Percentiles rank a stretch among this genome's conserved stretches.
Evolutionary conservation across 2,329 filamentous ascomycete genomes (phyloP).

Genomic region (Botrytis byssoidea): DNA sequence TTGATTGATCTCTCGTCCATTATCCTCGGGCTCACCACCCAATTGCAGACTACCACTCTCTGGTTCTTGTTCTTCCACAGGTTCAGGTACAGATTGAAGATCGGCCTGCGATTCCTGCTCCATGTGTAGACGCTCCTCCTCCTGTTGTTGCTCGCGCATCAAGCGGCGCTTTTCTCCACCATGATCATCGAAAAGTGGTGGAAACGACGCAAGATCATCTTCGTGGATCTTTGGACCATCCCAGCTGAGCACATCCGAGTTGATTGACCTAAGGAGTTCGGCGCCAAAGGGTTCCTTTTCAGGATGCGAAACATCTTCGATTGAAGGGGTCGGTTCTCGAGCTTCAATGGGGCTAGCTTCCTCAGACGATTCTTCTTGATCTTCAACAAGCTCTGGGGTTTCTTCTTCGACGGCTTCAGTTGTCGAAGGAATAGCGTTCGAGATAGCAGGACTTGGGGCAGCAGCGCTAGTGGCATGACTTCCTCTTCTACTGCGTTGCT

Average conservation of each 20-base stretch:
- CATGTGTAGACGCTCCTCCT: slow-evolving; percentile 52
- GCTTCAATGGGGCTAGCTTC: slow-evolving; percentile 16
- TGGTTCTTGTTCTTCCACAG: slow-evolving; percentile 67
- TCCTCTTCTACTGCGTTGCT: slow-evolving; percentile 63
- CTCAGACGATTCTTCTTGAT: slow-evolving; percentile 22
- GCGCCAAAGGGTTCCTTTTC: slow-evolving; percentile 37
- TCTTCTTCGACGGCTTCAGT: slow-evolving; percentile 50
- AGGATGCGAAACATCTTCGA: slow-evolving; percentile 26
- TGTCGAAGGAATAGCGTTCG: slow-evolving; percentile 54
- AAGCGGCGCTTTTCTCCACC: slow-evolving; percentile 79
- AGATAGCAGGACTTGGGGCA: slow-evolving; percentile 78
- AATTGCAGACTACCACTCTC: slow-evolving; percentile 84
- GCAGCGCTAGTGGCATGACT: slow-evolving; percentile 81
- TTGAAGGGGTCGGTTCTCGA: slow-evolving; percentile 20
- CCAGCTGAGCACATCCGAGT: slow-evolving; percentile 48
- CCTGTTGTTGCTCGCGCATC: slow-evolving; percentile 66
- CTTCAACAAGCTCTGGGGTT: slow-evolving; percentile 22
- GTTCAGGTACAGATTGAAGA: slow-evolving; percentile 47
- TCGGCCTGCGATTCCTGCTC: slow-evolving; percentile 55
- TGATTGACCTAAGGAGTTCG: slow-evolving; percentile 47
- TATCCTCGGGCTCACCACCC: slow-evolving; percentile 85
- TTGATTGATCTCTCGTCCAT: slow-evolving; percentile 45
- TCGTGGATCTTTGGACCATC: slow-evolving; percentile 49
- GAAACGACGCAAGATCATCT: slow-evolving; percentile 51
- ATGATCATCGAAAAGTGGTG: slow-evolving; percentile 77